These are phyloP conservation scores for Lagenidium giganteum DNA, from an alignment of 352 stramenopile genomes.

Conservation along the genomic window DNA sequence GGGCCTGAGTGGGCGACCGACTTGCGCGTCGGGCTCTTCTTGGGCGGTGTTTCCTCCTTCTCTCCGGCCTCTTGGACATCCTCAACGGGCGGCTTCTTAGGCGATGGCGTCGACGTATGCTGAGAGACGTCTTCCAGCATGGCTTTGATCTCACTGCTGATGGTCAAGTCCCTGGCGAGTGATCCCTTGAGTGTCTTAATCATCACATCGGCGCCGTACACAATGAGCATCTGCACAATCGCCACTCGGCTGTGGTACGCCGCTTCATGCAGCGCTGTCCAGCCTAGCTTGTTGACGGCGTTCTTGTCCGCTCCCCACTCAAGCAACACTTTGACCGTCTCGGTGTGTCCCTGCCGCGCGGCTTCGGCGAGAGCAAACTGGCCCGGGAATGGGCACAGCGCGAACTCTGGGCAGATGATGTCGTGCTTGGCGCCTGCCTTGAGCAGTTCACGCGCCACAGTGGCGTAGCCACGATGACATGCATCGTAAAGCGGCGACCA, in stretches of 20 bases:
- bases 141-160: conserved; percentile 67
- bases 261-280: conserved; percentile 76
- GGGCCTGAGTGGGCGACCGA: conserved; percentile 8
- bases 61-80: neutral
- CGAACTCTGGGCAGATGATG: conserved; percentile 72
- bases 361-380: conserved; percentile 64
- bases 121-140: conserved; percentile 74
- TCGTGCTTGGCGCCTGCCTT: conserved; percentile 57
- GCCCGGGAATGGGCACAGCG: conserved; percentile 67
- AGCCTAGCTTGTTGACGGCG: conserved; percentile 61
- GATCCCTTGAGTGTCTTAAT: conserved; percentile 62
- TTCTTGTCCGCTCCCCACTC: conserved; percentile 83
- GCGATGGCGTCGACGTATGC: conserved; percentile 21
- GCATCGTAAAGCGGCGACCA: conserved; percentile 78
- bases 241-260: conserved; percentile 72
- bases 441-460: conserved; percentile 56
- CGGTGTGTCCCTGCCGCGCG: conserved; percentile 52
- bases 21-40: conserved; percentile 33
- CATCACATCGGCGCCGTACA: conserved; percentile 71
- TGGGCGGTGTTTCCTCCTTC: conserved; percentile 7
- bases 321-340: conserved; percentile 66
- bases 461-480: conserved; percentile 65
- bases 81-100: conserved; percentile 18
- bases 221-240: conserved; percentile 71
- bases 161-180: conserved; percentile 65